A percentile compares a stretch with the other conserved stretches of the same genome.
Evolutionary conservation across 768 basidiomycete species (phyloP).

Genomic region (Sutorius australiensis): DNA sequence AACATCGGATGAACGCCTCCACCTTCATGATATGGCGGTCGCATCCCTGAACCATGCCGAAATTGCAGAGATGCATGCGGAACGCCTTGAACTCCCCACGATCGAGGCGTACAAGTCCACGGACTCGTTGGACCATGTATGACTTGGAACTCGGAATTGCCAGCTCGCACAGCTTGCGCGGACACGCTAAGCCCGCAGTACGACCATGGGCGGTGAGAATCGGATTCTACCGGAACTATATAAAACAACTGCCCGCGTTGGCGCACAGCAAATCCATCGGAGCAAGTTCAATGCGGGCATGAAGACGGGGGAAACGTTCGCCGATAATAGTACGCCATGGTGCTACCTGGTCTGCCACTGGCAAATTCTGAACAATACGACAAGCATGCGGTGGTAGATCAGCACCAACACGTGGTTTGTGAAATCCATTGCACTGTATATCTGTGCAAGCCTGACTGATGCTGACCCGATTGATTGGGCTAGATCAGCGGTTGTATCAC

Average conservation of each 20-base stretch:
- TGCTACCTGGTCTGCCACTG: not conserved
- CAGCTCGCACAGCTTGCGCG: conserved; percentile 20
- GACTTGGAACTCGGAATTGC: not conserved
- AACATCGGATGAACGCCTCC: not conserved
- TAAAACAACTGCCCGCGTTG: conserved; percentile 10
- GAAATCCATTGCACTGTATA: conserved; percentile 2
- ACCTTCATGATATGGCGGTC: not conserved
- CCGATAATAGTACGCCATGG: not conserved
- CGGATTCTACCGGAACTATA: conserved; percentile 15
- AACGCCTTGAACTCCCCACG: not conserved
- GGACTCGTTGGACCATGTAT: conserved; percentile 1
- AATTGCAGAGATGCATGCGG: not conserved
- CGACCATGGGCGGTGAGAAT: conserved; percentile 21
- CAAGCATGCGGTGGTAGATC: conserved; percentile 14
- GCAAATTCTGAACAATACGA: conserved; percentile 11
- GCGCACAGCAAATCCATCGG: conserved; percentile 19
- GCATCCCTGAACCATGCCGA: not conserved
- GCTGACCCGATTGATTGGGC: conserved; percentile 11
- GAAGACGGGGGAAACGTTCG: not conserved
- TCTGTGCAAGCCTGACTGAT: conserved; percentile 15
- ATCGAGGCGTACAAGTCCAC: not conserved
- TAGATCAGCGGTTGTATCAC: conserved; percentile 22
- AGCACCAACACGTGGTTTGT: conserved; percentile 16
- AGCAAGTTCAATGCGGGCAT: not conserved
- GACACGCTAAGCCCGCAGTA: conserved; percentile 21